Percentiles rank a stretch among this genome's conserved stretches.
Conservation (phyloP, 352 stramenopile species). For the Aphanomyces euteiches region DNA sequence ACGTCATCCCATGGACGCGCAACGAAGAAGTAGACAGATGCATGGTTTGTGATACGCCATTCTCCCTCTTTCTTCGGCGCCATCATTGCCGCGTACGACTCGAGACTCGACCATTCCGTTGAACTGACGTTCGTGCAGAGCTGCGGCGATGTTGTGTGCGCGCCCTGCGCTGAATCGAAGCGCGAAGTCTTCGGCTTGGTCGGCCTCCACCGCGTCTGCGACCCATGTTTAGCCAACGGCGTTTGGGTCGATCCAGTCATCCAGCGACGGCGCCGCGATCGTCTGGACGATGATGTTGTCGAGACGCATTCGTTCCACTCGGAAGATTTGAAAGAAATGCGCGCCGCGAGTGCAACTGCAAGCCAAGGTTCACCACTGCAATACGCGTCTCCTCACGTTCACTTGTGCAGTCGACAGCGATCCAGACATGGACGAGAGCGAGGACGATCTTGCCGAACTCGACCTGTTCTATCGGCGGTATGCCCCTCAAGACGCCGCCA, state of each 20-base stretch:
- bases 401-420: not conserved
- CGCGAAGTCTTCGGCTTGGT: constrained; percentile 22
- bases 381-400: too few species aligned
- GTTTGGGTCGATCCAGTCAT: constrained; percentile 24
- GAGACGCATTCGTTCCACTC: not conserved
- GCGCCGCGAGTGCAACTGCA: too few species aligned
- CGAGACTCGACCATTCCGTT: not conserved
- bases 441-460: not conserved
- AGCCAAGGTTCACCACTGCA: too few species aligned
- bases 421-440: too few species aligned
- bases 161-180: constrained; percentile 5
- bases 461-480: not conserved
- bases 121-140: constrained; percentile 14
- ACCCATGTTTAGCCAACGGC: constrained; percentile 24
- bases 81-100: constrained; percentile 26
- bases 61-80: constrained; percentile 22
- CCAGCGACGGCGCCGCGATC: not conserved
- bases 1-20: constrained; percentile 17
- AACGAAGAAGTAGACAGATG: constrained; percentile 21
- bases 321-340: not conserved
- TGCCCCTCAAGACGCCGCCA: not conserved
- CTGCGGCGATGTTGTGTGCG: constrained; percentile 28
- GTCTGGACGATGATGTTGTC: not conserved
- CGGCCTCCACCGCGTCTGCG: constrained; percentile 21
- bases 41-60: constrained; percentile 18